Evolutionary conservation across 2,329 filamentous ascomycete species (phyloP), one percentile per base, ranked within the genome.

Genomic region (Aureobasidium melanogenum): DNA sequence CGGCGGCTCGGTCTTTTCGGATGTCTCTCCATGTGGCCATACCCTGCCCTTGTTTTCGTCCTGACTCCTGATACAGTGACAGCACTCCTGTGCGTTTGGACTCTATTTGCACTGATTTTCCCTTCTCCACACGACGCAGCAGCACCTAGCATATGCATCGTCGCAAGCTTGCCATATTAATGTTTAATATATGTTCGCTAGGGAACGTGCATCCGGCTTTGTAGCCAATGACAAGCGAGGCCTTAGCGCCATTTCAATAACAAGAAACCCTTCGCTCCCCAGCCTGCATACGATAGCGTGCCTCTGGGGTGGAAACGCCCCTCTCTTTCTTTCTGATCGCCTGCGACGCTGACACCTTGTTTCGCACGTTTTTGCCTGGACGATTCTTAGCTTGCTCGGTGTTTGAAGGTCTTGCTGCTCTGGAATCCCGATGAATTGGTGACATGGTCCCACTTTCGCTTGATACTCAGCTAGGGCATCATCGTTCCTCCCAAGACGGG

Each of bases 251-350:
- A 36, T 38, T 43, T 24, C 30, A 36, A 47, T 39, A 26, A 44
- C 52, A 43, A 56, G 43, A 54, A 41, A 54, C 22, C 51, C 51
- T 55, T 36, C 17, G 36, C 19, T 26, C 28, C 32, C n/a, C 52
- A 43, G 39, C 54, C 30, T 38, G 54, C 54, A 57, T 57, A 57
- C 54, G 43, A 57, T 57, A 57, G 54, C 54, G 54, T 57, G 39
- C 32, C 38, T 36, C 10, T 19, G 28, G 17, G 46, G 15, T 57
- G 54, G 24, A 32, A 26, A 57, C 17, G 32, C 51, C 38, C 38
- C 34, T 52, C 50, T 15, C 24, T 26, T 12, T 47, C 19, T 24
- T 34, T 15, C 14, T 32, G 30, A 30, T 24, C 36, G 38, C n/a
- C n/a, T n/a, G n/a, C n/a, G n/a, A n/a, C n/a, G n/a, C 38, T 43